phyloP scores from a whole-genome alignment of 2,329 filamentous ascomycete species.

The Penicillium psychrosexuale region DNA sequence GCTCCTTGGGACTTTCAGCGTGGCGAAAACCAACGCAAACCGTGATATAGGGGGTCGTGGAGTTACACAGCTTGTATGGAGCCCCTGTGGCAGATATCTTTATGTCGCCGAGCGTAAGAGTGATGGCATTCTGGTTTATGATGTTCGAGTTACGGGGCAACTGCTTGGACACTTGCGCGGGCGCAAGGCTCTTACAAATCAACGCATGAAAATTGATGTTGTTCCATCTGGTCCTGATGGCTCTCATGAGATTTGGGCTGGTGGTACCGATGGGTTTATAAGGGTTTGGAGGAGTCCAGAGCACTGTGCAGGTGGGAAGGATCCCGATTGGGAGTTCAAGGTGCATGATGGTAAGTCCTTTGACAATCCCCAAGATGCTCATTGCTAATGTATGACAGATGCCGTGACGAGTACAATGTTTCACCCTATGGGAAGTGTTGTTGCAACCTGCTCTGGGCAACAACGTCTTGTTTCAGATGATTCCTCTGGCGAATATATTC shows the following conservation, averaged over 20 bases:
- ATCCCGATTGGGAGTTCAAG: slow-evolving; percentile 44
- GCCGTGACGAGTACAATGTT: slow-evolving; percentile 46
- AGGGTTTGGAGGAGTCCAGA: slow-evolving; percentile 51
- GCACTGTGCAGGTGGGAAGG: slow-evolving; percentile 39
- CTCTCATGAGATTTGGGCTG: slow-evolving; percentile 57
- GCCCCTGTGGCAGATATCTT: slow-evolving; percentile 56
- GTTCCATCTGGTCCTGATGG: slow-evolving; percentile 32
- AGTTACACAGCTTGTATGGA: slow-evolving; percentile 57
- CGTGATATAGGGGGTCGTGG: slow-evolving; percentile 49
- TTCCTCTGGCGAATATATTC: slow-evolving; percentile 10
- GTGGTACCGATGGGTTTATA: slow-evolving; percentile 56
- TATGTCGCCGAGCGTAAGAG: slow-evolving; percentile 58
- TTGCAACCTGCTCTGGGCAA: slow-evolving; percentile 53
- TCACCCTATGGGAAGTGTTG: slow-evolving; percentile 47
- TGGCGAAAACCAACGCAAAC: slow-evolving; percentile 42
- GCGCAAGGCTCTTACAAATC: slow-evolving; percentile 49
- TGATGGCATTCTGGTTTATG: slow-evolving; percentile 56
- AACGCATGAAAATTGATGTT: slow-evolving; percentile 57
- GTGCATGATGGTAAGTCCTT: slow-evolving; percentile 45
- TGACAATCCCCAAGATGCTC: background rate
- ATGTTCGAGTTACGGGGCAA: slow-evolving; percentile 55
- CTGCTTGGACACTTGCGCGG: slow-evolving; percentile 51
- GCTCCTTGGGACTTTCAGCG: slow-evolving; percentile 51
- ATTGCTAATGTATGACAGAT: slow-evolving; percentile 34
- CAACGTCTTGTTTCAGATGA: slow-evolving; percentile 25